Evolutionary conservation across 345 rosid genomes (phyloP), one percentile per base, ranked within the genome.

Genomic region (Eucalyptus caleyi): DNA sequence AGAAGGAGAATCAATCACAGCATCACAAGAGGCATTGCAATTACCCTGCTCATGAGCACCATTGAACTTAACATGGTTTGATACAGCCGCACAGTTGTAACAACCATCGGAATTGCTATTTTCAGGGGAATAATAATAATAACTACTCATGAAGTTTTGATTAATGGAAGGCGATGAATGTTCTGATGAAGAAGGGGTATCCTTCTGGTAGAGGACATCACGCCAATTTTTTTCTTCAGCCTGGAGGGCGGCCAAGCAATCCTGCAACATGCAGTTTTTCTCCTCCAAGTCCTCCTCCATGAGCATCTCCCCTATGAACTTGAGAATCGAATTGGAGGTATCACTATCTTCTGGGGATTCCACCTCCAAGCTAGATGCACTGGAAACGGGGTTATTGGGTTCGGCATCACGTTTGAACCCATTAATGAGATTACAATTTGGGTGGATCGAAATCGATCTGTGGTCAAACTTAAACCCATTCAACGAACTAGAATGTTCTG

Each of bases 221-320:
- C 92, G 95, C 49, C 97, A 93, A 56, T 97, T 95, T 86, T 92
- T 97, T 88, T 96, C 99, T 24, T 96, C 96, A 6, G 97, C 97
- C 92, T 97, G 99, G 88, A 97, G 94, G 34, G 88, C 88, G 45
- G 99, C 96, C 65, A 96, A 93, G 89, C 95, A 93, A 49, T 95
- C 96, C 93, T 94, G 96, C 87, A 96, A 91, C 98, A 97, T 96
- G 90, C 95, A 95, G 86, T 94, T 90, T 91, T 94, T 94, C 16
- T 92, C 95, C 89, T 93, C 96, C 89, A 96, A 87, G 87, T 95
- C 97, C 92, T 97, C 99, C 88, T 96, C 99, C 99, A 97, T 95
- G 60, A 96, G 95, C 90, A 96, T 96, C 88, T 96, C 97, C 88
- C 91, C 93, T 85, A 96, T 96, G 93, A 91, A 96, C 91, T 94